Percentiles rank a stretch among this genome's conserved stretches.
Evolutionary conservation across 306 rosid species (phyloP).

Genomic region (Pterocarpus macrocarpus): DNA sequence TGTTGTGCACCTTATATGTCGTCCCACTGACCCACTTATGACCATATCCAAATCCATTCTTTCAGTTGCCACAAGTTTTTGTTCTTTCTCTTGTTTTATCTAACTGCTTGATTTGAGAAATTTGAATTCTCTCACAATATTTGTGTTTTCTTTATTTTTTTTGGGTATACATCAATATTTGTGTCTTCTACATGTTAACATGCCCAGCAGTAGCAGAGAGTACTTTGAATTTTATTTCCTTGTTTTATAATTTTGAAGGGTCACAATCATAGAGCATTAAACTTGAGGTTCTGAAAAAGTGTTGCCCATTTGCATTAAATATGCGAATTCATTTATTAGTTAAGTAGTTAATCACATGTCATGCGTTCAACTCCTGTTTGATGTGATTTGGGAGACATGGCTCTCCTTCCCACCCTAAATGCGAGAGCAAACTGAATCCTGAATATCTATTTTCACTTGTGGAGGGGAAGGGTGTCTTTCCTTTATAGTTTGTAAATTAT

Average conservation of each 20-base stretch:
- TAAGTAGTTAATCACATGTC: conserved; percentile 1
- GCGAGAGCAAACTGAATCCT: conserved; percentile 17
- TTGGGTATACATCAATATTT: neutral
- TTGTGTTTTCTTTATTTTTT: neutral
- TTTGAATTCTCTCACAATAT: neutral
- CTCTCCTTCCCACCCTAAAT: conserved; percentile 20
- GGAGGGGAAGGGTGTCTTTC: neutral
- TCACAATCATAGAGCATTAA: conserved; percentile 27
- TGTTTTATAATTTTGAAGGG: conserved; percentile 29
- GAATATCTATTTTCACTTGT: neutral
- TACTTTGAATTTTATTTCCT: conserved; percentile 15
- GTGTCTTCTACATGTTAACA: conserved; percentile 10
- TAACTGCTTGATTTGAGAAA: neutral
- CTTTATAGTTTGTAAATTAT: too few relatives aligned
- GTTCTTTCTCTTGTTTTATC: neutral
- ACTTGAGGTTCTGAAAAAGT: conserved; percentile 25
- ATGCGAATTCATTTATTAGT: neutral
- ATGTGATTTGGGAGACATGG: conserved; percentile 29
- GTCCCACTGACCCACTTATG: conserved; percentile 1
- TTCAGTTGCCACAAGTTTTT: neutral
- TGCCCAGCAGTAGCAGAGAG: neutral
- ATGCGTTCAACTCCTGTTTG: conserved; percentile 25
- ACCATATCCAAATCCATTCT: neutral
- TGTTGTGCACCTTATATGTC: neutral
- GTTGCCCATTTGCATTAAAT: conserved; percentile 31